Base-by-base conservation (phyloP, 257 asterid genomes). In the Gardenia jasminoides region DNA sequence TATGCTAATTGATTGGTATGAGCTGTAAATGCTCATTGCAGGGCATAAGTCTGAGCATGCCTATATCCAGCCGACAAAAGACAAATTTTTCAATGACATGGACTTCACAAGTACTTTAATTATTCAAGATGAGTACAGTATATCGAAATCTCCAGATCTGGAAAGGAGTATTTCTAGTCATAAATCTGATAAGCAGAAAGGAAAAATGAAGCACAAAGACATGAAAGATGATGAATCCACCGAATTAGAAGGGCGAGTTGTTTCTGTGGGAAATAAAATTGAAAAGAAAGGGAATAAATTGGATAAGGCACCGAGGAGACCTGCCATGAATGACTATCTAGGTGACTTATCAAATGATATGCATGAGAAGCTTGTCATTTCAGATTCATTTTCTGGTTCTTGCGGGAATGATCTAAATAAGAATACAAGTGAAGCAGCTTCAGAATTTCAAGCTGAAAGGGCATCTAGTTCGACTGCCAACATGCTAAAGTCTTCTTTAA, bases 21-120 rank as follows among this genome's bases (percentile, higher is more conserved):
- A 84, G 76, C 75, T 80, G 67, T 86, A 13, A 79, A 22, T 85
- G 83, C 82, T 39, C 76, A 78, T 83, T 84, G 84, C 94, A 91
- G 97, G 88, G 82, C 78, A 79, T 66, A 89, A 84, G 80, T 30
- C 84, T 71, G 73, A 79, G 81, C 70, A 19, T 69, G 74, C 86
- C 74, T 77, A 76, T 67, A 80, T 80, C 22, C 80, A 83, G 75
- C 72, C 77, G 65, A 75, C 64, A 30, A 79, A 80, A 74, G 87
- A 80, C 83, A 82, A 75, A 39, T 67, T 84, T 43, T 83, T 87
- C 78, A 77, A 71, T 78, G 93, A 87, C 39, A 48, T 82, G 85
- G 85, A 88, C 79, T 92, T 93, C 90, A 80, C 92, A 2, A 92
- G 97, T 86, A 72, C 82, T 43, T 85, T 93, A 68, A 90, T 90